These are phyloP conservation scores for Pseudognaphalium luteoalbum DNA, from an alignment of 129 eudicot species.

Conservation along the genomic window DNA sequence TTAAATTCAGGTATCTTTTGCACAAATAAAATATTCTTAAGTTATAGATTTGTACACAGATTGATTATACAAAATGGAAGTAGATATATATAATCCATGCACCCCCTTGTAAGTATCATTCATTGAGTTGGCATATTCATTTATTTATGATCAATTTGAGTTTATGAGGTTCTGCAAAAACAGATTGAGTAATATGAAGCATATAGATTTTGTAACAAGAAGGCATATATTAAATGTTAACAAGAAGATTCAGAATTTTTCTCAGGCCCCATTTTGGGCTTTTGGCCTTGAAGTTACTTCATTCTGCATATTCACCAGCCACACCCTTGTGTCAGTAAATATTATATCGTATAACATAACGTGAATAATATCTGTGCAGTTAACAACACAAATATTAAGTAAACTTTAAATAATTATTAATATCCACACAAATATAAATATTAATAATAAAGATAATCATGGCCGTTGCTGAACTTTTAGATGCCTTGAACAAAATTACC, in stretches of 20 bases:
- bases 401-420: too few species aligned
- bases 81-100: conserved; percentile 42
- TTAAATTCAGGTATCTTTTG: conserved; percentile 82
- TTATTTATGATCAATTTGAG: neutral
- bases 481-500: too few species aligned
- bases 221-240: conserved; percentile 29
- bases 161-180: conserved; percentile 16
- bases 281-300: conserved; percentile 22
- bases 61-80: conserved; percentile 39
- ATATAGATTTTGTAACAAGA: conserved; percentile 15
- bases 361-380: too few species aligned
- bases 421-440: too few species aligned
- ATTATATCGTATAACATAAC: too few species aligned
- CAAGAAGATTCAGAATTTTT: conserved; percentile 21
- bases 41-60: conserved; percentile 45
- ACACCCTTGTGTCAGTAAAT: conserved; percentile 18
- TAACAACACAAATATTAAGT: too few species aligned
- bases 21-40: conserved; percentile 44
- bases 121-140: conserved; percentile 10
- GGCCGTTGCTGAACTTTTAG: too few species aligned
- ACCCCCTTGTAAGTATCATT: conserved; percentile 37
- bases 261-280: conserved; percentile 21
- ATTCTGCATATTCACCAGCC: conserved; percentile 22
- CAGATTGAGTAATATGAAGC: conserved; percentile 18
- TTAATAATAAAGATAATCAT: too few species aligned